Evolutionary conservation across 2,329 filamentous ascomycete species (phyloP), one percentile per base, ranked within the genome.

Genomic region (Rosellinia necatrix): DNA sequence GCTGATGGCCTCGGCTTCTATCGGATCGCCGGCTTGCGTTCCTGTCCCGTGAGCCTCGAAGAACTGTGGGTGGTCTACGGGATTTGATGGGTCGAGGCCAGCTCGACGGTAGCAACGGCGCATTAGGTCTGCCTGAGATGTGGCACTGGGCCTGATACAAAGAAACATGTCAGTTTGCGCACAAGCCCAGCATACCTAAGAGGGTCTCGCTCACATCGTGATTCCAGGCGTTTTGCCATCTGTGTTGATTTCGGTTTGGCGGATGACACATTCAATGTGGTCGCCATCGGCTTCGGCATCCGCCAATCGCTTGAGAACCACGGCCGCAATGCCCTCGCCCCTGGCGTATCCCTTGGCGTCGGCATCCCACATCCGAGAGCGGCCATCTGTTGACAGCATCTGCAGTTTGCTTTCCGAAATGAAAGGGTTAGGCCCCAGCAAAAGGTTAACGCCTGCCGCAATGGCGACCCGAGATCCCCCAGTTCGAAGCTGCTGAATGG

Each of bases 281-380:
- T 64, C 49, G 27, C 57, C 51, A 59, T 61, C 41, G 1, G 35
- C 38, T 8, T 25, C 22, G 7, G 73, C 72, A 21, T 65, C 61
- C 7, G 57, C 58, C 1, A 74, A 64, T 1, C 62, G 63, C 55
- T 75, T 75, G 13, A 75, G 37, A 7, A 74, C 53, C 2, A 74
- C 32, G 10, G 64, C 62, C 3, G 64, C 70, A 15, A 66, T 61
- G 22, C 72, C 73, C 48, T 75, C 73, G 1, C 71, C 72, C 10
- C 72, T 62, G 13, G 65, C 70, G 46, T 63, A 64, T 72, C 70
- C 15, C 71, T 66, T 57, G n/a, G 63, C 79, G 9, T 60, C 53
- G 3, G 63, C 50, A 55, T 79, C 77, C 56, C 72, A 77, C 32
- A 66, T 67, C 7, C 66, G 61, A 19, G 61, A 73, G 22, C 53